Conservation (phyloP, 495 filamentous ascomycete genomes). For the Cercophora sp. region DNA sequence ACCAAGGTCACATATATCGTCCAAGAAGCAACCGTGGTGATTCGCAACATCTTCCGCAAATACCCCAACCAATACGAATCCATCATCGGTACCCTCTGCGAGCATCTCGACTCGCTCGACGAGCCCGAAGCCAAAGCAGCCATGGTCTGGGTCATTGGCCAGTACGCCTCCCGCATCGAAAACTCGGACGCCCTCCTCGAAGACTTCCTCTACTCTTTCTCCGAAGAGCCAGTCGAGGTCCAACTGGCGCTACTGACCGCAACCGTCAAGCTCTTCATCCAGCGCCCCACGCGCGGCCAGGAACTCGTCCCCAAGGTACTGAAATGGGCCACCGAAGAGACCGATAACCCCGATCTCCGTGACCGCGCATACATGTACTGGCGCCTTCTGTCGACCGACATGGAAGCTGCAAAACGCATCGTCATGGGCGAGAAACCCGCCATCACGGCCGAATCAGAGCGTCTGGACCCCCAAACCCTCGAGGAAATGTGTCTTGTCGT, state of each 20-base stretch:
- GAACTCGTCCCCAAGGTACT: slow-evolving; percentile 91
- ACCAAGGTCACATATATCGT: slow-evolving; percentile 99
- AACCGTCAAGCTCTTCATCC: slow-evolving; percentile 97
- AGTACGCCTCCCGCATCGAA: slow-evolving; percentile 95
- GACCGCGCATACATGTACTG: slow-evolving; percentile 99
- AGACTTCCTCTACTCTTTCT: slow-evolving; percentile 89
- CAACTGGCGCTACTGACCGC: slow-evolving; percentile 93
- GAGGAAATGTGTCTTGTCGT: slow-evolving; percentile 98
- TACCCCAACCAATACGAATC: slow-evolving; percentile 98
- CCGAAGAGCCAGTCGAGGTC: slow-evolving; percentile 91
- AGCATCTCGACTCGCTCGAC: slow-evolving; percentile 93
- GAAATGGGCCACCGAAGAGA: slow-evolving; percentile 98
- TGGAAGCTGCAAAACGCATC: slow-evolving; percentile 75
- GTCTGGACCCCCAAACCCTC: slow-evolving; percentile 82
- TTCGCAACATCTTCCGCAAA: slow-evolving; percentile 98
- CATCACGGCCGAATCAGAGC: slow-evolving; percentile 94
- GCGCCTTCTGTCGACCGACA: slow-evolving; percentile 92
- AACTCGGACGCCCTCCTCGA: slow-evolving; percentile 91
- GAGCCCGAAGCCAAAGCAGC: slow-evolving; percentile 99
- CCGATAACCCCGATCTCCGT: slow-evolving; percentile 93
- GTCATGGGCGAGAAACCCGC: slow-evolving; percentile 97
- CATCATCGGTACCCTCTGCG: slow-evolving; percentile 92
- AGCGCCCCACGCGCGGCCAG: slow-evolving; percentile 91
- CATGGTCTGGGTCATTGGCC: slow-evolving; percentile 99
- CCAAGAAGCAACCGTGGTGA: slow-evolving; percentile 98